Conservation (phyloP, 805 yeast species). For the Ogataea ramenticola region DNA sequence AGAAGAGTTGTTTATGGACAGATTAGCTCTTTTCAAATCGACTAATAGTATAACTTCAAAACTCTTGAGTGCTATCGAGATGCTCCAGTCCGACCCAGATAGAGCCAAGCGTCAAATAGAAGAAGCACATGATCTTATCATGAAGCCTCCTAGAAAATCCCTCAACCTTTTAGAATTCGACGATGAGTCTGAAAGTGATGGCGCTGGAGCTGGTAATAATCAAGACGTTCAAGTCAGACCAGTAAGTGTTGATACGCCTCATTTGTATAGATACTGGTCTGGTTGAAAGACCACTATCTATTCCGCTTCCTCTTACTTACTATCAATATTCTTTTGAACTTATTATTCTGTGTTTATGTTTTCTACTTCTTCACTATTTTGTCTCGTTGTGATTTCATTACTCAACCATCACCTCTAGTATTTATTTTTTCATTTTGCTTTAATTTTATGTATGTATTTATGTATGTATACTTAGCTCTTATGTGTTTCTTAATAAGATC, state of each 20-base stretch:
- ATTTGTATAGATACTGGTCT: slow-evolving; percentile 59
- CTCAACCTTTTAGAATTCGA: slow-evolving; percentile 23
- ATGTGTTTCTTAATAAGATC: no score
- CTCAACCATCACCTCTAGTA: not conserved
- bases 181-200: slow-evolving; percentile 14
- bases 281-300: no score
- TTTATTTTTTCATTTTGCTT: not conserved
- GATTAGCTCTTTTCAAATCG: slow-evolving; percentile 57
- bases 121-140: slow-evolving; percentile 22
- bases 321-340: no score
- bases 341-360: no score
- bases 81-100: slow-evolving; percentile 10
- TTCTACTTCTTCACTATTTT: not conserved
- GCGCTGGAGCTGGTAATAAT: slow-evolving; percentile 8
- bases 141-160: slow-evolving; percentile 26
- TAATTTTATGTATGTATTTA: not conserved
- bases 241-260: slow-evolving; percentile 54
- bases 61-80: slow-evolving; percentile 30
- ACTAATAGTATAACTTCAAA: slow-evolving; percentile 44
- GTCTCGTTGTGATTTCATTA: not conserved
- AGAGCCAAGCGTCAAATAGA: slow-evolving; percentile 12
- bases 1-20: slow-evolving; percentile 58
- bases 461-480: not conserved
- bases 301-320: no score
- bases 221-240: slow-evolving; percentile 40